phyloP scores from a whole-genome alignment of 345 rosid genomes.

The Firmiana major region DNA sequence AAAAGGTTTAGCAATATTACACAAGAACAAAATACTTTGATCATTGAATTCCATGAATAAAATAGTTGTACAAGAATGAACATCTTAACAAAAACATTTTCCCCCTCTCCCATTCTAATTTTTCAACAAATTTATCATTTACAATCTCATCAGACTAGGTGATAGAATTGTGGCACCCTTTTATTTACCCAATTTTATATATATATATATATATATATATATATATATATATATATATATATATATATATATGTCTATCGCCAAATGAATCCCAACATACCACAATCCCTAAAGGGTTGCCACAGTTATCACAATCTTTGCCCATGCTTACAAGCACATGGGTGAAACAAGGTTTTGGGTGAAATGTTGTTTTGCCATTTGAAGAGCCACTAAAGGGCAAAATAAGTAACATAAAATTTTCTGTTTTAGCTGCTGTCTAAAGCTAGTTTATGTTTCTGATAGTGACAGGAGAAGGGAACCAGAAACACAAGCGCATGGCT shows the following conservation, averaged over 20 bases:
- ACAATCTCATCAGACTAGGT: not conserved
- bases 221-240: no score
- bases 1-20: no score
- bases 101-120: not conserved
- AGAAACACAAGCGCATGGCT: not conserved
- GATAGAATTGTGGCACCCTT: not conserved
- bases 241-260: no score
- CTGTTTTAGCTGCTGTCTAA: not conserved
- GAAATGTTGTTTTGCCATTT: not conserved
- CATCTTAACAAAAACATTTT: not conserved
- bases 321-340: conserved; percentile 10
- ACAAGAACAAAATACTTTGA: no score
- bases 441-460: not conserved
- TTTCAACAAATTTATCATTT: not conserved
- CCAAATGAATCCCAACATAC: not conserved
- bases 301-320: not conserved
- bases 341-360: not conserved
- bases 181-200: not conserved
- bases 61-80: not conserved
- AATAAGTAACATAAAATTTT: not conserved
- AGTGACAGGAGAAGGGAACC: not conserved
- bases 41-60: not conserved
- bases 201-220: no score
- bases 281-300: not conserved
- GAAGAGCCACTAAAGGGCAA: not conserved